Base-by-base conservation (phyloP, 805 yeast genomes). In the Metschnikowia amazonensis region DNA sequence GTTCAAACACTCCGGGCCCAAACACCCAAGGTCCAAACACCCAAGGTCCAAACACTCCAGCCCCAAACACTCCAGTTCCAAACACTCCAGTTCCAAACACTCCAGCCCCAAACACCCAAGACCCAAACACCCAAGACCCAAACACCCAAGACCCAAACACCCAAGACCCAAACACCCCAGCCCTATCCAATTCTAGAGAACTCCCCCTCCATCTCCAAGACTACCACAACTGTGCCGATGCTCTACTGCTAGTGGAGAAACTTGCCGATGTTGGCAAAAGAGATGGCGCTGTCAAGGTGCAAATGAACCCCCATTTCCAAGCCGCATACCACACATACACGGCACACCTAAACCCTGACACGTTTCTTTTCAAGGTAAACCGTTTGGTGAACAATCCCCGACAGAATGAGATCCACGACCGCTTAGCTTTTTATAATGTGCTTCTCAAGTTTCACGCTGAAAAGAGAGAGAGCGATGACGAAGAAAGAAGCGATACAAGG, bases 221-320 rank as follows among this genome's bases (percentile, higher is more conserved):
- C 16, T 72, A 70, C 21, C 82, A 86, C 54, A 78, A 82, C 17
- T 49, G 60, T 48, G 57, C 63, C 9, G 82, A 84, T 59, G 95
- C 96, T 1, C 76, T 84, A 17, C 62, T 61, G n/a, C 84, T 81
- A 52, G 67, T 87, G 14, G 83, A 85, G 18, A 69, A 77, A 11
- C 62, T 80, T 1, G 61, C 65, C 10, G 69, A 73, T 0, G 55
- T 73, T 8, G 96, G 94, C 2, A 64, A 60, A 27, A 60, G 66
- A 24, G 80, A 74, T 60, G 97, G 97, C 0, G 89, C 94, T 57
- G 64, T 89, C 36, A 90, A 89, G 58, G 60, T 90, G 2, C 69
- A 77, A 5, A 83, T 95, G 4, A 90, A 92, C 23, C 55, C 50
- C 10, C 42, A 31, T 14, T 39, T 39, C 13, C 42, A 39, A 29